Evolutionary conservation across 331 rosid species (phyloP).

Genomic region (Cydonia oblonga): DNA sequence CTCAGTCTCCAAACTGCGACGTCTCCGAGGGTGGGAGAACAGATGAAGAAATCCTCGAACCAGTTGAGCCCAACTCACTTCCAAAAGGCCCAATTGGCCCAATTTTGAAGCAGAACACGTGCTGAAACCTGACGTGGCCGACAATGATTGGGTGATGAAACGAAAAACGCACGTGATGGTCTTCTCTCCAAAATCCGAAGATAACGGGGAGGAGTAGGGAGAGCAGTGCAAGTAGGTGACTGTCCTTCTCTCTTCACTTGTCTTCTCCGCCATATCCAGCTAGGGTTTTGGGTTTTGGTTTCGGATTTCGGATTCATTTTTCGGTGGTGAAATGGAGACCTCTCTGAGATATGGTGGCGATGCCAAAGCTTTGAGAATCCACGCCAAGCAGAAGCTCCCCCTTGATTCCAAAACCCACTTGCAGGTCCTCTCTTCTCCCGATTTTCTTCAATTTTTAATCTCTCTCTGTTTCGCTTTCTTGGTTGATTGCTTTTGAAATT

Average conservation of each 20-base stretch:
- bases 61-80: background rate
- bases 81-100: background rate
- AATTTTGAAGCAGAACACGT: background rate
- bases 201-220: background rate
- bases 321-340: conserved; percentile 49
- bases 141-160: background rate
- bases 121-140: background rate
- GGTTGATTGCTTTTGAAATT: background rate
- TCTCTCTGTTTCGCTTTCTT: background rate
- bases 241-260: background rate
- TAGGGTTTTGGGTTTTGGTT: background rate
- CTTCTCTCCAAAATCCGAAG: background rate
- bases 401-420: conserved; percentile 58
- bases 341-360: conserved; percentile 64
- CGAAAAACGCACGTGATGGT: background rate
- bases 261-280: conserved; percentile 9
- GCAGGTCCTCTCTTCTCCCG: conserved; percentile 35
- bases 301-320: background rate
- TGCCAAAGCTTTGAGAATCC: conserved; percentile 58
- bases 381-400: conserved; percentile 57
- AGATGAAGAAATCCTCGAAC: background rate
- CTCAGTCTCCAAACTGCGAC: background rate
- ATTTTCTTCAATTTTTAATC: background rate
- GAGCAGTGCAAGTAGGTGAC: background rate
- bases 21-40: background rate